Conservation (phyloP, 148 eudicot species). For the Camellia lanceoleosa region DNA sequence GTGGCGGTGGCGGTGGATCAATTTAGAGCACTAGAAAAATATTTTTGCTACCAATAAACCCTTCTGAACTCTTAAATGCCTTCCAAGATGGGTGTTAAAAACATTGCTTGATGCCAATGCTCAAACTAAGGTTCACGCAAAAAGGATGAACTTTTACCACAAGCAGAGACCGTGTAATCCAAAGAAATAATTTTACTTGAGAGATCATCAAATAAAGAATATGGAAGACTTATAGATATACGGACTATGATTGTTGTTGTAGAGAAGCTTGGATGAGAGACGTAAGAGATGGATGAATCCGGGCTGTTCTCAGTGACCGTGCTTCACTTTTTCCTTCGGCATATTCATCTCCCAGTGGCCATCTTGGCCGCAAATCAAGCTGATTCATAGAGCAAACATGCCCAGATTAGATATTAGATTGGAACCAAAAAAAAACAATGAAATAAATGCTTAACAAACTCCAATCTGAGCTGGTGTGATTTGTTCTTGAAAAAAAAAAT, state of each 20-base stretch:
- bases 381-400: conserved; percentile 25
- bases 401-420: neutral
- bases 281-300: conserved; percentile 87
- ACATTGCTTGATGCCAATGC: neutral
- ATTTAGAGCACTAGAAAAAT: too few species aligned
- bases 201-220: neutral
- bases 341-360: conserved; percentile 96
- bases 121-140: neutral
- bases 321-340: conserved; percentile 88
- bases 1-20: too few species aligned
- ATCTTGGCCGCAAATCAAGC: conserved; percentile 90
- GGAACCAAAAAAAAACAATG: neutral
- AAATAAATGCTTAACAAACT: neutral
- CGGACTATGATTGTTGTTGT: conserved; percentile 25
- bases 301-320: conserved; percentile 76
- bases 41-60: neutral
- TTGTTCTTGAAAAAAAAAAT: neutral
- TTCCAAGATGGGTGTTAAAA: neutral
- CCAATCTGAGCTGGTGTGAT: neutral
- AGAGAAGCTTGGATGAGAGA: conserved; percentile 73
- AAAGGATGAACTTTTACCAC: neutral
- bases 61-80: neutral
- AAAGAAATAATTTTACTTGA: neutral
- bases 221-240: neutral
- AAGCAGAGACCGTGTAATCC: neutral